Evolutionary conservation across 257 asterid genomes (phyloP), one percentile per base, ranked within the genome.

Genomic region (Gynochthodes officinalis): DNA sequence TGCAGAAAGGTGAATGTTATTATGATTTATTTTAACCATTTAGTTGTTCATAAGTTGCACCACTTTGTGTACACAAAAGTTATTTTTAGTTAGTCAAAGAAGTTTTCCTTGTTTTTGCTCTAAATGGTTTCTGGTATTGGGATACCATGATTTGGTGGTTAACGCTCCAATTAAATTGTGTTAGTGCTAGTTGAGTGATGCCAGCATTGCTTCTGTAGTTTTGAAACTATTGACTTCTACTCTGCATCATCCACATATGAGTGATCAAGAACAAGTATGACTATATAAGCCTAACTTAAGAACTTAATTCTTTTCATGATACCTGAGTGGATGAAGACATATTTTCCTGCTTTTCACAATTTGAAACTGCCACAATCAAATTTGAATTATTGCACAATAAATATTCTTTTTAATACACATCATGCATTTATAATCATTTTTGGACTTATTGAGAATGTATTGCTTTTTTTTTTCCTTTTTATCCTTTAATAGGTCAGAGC

Each of bases 401-500:
- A 66, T n/a, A n/a, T 23, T 40, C 49, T 65, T 23, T 35, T 7
- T 37, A 19, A 12, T 69, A 1, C 18, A 4, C 46, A 21, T 16
- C 33, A n/a, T 53, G 37, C 50, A 37, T 43, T 43, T 13, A 64
- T 23, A 23, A 12, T 42, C 9, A 9, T 37, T 63, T 16, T 37
- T 39, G 15, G 21, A 33, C 67, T 49, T 62, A 12, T 27, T 43
- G 19, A n/a, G n/a, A 65, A 65, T 65, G 40, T 25, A 6, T 65
- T n/a, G n/a, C n/a, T n/a, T n/a, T n/a, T n/a, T n/a, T n/a, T n/a
- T n/a, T n/a, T n/a, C n/a, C n/a, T n/a, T n/a, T n/a, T 43, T 43
- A 39, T 75, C 65, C 70, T 72, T 85, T 50, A 39, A 80, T 76
- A 92, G 98, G 82, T 82, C 82, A 81, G 83, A 84, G 66, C 89